A percentile compares a stretch with the other conserved stretches of the same genome.
Evolutionary conservation across 176 grass and related monocot species (phyloP).

Genomic region (Pontederia crassipes): DNA sequence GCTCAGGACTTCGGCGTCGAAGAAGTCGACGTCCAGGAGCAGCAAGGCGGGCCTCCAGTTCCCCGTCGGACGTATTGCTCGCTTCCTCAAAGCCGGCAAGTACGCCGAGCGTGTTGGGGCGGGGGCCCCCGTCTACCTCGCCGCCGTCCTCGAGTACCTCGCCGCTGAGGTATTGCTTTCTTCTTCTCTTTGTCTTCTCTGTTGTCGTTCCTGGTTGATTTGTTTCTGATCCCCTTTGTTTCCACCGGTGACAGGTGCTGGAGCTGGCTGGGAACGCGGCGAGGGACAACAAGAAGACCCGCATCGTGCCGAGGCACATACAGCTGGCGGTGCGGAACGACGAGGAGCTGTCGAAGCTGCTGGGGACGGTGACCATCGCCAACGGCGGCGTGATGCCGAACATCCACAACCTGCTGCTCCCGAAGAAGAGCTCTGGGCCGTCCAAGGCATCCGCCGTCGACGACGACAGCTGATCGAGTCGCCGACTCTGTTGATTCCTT

Average conservation of each 20-base stretch:
- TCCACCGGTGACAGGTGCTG: neutral
- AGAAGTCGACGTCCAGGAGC: conserved; percentile 10
- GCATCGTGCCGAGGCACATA: conserved; percentile 14
- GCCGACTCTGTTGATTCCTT: too few relatives aligned
- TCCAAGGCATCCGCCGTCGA: conserved; percentile 1
- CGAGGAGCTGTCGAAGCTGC: conserved; percentile 13
- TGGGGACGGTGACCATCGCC: conserved; percentile 9
- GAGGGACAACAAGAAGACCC: conserved; percentile 14
- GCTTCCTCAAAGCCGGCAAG: conserved; percentile 74
- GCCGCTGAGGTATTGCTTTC: conserved; percentile 35
- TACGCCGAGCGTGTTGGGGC: conserved; percentile 64
- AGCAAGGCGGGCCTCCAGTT: conserved; percentile 71
- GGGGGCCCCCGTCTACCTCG: conserved; percentile 64
- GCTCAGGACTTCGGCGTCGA: conserved; percentile 1
- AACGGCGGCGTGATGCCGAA: conserved; percentile 11
- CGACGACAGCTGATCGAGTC: neutral
- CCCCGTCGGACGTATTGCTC: conserved; percentile 60
- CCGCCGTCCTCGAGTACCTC: conserved; percentile 80
- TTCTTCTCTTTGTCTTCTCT: neutral
- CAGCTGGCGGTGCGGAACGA: conserved; percentile 13
- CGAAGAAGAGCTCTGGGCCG: neutral
- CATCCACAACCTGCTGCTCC: conserved; percentile 13
- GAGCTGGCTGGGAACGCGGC: conserved; percentile 11
- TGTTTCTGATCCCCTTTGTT: neutral
- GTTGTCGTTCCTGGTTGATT: neutral